Percentiles rank a stretch among this genome's conserved stretches.
These are phyloP conservation scores for Penicillium italicum DNA, from an alignment of 2,329 filamentous ascomycete species.

Conservation along the genomic window DNA sequence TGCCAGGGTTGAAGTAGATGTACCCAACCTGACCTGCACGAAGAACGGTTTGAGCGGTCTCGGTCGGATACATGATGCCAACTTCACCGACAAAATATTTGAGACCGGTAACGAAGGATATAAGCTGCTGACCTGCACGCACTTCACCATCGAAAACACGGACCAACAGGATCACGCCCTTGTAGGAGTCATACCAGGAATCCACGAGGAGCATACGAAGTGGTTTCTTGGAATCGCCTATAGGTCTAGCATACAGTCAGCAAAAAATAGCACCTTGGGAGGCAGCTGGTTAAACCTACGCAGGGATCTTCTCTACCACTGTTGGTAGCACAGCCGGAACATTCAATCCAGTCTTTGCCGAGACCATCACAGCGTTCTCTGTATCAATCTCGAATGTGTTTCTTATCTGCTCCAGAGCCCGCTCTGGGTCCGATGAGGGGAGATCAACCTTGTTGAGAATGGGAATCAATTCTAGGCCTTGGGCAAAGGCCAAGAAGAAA, in stretches of 20 bases:
- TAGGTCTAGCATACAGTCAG: constrained; percentile 49
- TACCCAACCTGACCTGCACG: constrained; percentile 95
- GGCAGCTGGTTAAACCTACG: constrained; percentile 37
- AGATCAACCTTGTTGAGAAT: constrained; percentile 98
- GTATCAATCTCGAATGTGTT: constrained; percentile 84
- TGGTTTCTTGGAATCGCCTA: constrained; percentile 68
- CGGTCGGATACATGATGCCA: constrained; percentile 89
- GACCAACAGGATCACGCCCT: constrained; percentile 87
- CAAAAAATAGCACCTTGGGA: background rate
- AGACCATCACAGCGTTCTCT: constrained; percentile 70
- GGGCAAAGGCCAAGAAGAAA: constrained; percentile 94
- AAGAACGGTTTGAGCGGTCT: constrained; percentile 73
- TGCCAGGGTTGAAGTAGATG: constrained; percentile 94
- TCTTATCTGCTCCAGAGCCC: constrained; percentile 81
- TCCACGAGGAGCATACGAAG: constrained; percentile 86
- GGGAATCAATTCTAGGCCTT: constrained; percentile 80
- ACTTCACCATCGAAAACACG: constrained; percentile 86
- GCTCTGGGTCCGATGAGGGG: constrained; percentile 78
- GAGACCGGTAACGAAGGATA: constrained; percentile 80
- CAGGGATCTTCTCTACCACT: constrained; percentile 80
- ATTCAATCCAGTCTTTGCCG: constrained; percentile 90
- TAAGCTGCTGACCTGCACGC: constrained; percentile 75
- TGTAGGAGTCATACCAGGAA: constrained; percentile 97
- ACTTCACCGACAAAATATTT: constrained; percentile 95
- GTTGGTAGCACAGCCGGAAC: constrained; percentile 77